phyloP scores from a whole-genome alignment of 75 land plant species.

The Cunninghamia lanceolata region DNA sequence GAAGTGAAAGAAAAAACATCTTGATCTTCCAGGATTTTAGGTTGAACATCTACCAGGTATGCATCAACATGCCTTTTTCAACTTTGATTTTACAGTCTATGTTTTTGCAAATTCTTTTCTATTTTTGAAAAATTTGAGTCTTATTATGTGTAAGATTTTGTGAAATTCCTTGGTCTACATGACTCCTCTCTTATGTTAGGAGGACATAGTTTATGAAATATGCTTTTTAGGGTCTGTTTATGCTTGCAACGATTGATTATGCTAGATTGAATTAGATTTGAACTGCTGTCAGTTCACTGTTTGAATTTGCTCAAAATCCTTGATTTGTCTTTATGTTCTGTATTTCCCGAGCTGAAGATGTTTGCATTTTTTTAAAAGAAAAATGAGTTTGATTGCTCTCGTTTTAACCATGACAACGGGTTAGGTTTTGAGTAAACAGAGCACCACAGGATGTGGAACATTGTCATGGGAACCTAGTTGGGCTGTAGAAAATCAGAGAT shows the following conservation, averaged over 20 bases:
- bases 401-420: not conserved
- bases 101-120: not conserved
- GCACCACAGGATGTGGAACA: no score
- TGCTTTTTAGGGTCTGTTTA: not conserved
- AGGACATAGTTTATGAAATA: not conserved
- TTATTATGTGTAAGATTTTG: not conserved
- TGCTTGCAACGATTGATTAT: not conserved
- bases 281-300: not conserved
- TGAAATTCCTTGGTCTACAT: not conserved
- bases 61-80: not conserved
- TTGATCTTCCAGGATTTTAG: not conserved
- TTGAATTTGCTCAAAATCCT: not conserved
- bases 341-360: not conserved
- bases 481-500: not conserved
- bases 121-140: not conserved
- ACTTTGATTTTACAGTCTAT: not conserved
- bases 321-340: not conserved
- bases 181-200: not conserved
- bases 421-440: no score
- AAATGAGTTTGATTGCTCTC: no score
- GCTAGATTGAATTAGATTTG: not conserved
- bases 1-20: not conserved
- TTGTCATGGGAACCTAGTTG: not conserved
- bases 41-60: not conserved
- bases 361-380: not conserved